Base-by-base conservation (phyloP, 2,329 filamentous ascomycete species). In the Aaosphaeria pasadenensis region DNA sequence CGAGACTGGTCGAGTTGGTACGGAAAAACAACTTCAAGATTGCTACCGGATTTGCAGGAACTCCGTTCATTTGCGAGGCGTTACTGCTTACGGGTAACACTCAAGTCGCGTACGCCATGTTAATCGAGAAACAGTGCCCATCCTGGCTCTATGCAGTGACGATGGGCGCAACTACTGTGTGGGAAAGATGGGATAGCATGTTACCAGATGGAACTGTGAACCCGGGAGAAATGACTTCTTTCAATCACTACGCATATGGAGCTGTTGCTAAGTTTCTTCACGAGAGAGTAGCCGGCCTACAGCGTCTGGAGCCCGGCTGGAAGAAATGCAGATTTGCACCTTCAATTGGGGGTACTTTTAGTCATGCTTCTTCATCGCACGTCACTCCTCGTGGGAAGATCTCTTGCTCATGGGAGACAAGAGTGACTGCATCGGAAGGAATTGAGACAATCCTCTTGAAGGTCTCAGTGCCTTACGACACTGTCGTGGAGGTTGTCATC, bases 61-160 rank as follows among this genome's bases (percentile, higher is more conserved):
- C 41, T 11, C 41, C 41, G 41, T 9, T 43, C 30, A 32, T 43
- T 30, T 11, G 30, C 3, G 28, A 50, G 1, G 57, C 62, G 42
- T 24, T 43, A 11, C 7, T 11, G 7, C 17, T 31, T 11, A 43
- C 41, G 11, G 41, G 41, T 11, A 9, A 24, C 3, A 11, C 7
- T 30, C 68, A 46, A 42, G 9, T 43, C 7, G 38, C 40, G 43
- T 80, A 79, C 51, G 60, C 63, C 7, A 78, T 79, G 74, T 64
- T 80, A 1, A 59, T 74, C 5, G 69, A 77, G 52, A 72, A 66
- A 5, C 58, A 67, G 3, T 67, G 70, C 2, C 76, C 75, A 0
- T 73, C 69, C 0, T 79, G 76, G 76, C 55, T 79, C 1, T 78
- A 77, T 41, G 75, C 74, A 6, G 69, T 78, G 5, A 69, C 66